Base-by-base conservation (phyloP, 2,329 filamentous ascomycete species). In the Penicillium glabrum region DNA sequence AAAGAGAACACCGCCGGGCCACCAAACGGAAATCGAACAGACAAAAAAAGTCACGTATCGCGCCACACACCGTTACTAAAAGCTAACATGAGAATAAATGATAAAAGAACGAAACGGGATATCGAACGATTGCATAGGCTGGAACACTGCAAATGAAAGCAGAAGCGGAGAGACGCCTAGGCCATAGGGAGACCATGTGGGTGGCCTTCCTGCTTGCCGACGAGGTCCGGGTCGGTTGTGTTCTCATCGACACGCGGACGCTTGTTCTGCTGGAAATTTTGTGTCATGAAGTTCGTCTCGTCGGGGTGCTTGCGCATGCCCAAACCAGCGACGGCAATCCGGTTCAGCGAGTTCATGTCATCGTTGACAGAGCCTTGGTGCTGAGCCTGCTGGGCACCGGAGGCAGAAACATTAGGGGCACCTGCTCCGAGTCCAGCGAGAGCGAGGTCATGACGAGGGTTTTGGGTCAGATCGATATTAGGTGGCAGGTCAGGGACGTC, bases 401-500 rank as follows among this genome's bases (percentile, higher is more conserved):
- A 51, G 23, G 70, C 52, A 64, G 73, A 52, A 14, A 64, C 63
- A 16, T 62, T 47, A 6, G 62, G 58, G 13, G 63, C 61, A 31
- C 62, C 58, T 46, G 60, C 51, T 23, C 59, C 59, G 19, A 68
- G 55, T 31, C 63, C 65, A 26, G 68, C 64, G 27, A 69, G 56
- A 41, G 72, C 70, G 13, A 73, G 56, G 31, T 76, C 74, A 5
- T 71, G 65, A 39, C 80, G 79, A 8, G 84, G 82, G n/a, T 49
- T 35, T 56, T 83, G 81, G 51, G 77, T 80, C 27, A 96, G 79
- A 67, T 91, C 90, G 62, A 96, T 83, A 64, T 91, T 91, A 1
- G 89, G 82, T 1, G 93, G 93, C 10, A 93, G 88, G 59, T 89
- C 89, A 1, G 95, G 95, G 54, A 90, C 87, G 65, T 96, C 92